These are phyloP conservation scores for Annulohypoxylon truncatum DNA, from an alignment of 2,329 filamentous ascomycete species.

Conservation along the genomic window DNA sequence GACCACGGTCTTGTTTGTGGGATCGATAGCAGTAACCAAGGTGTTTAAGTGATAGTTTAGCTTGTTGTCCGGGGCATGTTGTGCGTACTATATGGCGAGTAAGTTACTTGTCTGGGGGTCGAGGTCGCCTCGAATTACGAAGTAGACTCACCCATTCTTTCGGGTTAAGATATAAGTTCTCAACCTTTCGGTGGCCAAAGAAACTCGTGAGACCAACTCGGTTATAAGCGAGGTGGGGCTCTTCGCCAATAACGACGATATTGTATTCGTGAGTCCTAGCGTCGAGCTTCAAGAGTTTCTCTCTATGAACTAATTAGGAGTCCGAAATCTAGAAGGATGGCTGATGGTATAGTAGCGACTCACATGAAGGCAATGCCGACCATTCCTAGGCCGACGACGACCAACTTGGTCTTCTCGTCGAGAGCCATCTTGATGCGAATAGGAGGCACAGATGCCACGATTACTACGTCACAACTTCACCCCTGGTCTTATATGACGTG, in stretches of 20 bases:
- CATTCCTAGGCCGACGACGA: constrained; percentile 92
- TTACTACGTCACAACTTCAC: constrained; percentile 33
- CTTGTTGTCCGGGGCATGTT: constrained; percentile 70
- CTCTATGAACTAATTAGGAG: constrained; percentile 61
- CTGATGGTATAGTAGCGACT: constrained; percentile 53
- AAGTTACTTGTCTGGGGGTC: not conserved
- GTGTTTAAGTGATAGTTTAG: constrained; percentile 83
- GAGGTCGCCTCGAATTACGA: constrained; percentile 35
- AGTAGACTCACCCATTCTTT: constrained; percentile 87
- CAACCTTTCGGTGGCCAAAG: constrained; percentile 86
- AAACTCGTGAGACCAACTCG: constrained; percentile 89
- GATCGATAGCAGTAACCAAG: constrained; percentile 74
- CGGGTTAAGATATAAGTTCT: constrained; percentile 89
- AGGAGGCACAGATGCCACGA: not conserved
- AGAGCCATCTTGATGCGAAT: constrained; percentile 57
- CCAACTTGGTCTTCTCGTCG: constrained; percentile 71
- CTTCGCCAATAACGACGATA: constrained; percentile 87
- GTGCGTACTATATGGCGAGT: constrained; percentile 67
- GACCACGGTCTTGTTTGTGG: constrained; percentile 72
- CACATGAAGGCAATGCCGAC: constrained; percentile 90
- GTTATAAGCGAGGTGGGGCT: constrained; percentile 89
- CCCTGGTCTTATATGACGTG: constrained; percentile 21
- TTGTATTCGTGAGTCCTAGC: constrained; percentile 79
- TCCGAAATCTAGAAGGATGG: no score
- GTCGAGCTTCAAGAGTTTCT: constrained; percentile 90